Evolutionary conservation across 352 stramenopile species (phyloP), one percentile per base, ranked within the genome.

Genomic region (Pilasporangium apinafurcum): DNA sequence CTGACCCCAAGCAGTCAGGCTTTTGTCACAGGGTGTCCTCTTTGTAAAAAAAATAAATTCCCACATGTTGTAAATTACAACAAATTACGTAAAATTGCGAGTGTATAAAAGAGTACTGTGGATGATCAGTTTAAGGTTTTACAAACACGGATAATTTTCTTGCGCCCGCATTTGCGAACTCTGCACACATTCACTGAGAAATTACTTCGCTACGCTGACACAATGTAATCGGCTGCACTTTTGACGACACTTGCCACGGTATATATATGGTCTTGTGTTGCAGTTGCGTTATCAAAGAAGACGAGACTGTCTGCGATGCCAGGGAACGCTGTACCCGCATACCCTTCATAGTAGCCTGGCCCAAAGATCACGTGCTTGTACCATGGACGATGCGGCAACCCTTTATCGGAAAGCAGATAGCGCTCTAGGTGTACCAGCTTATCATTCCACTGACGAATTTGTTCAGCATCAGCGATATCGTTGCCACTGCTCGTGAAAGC

Each of bases 361-460:
- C 68, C 68, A n/a, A 84, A 81, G 41, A 83, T 63, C 31, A 81
- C 68, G 44, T 81, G 67, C 37, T 74, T 74, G 59, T 67, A 83
- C 68, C 67, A 83, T 13, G 36, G 36, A 16, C 67, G 68, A 31
- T 83, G 70, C 7, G 65, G 68, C 12, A 83, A 48, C 2, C 68
- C 70, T 0, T 44, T 22, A 1, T 72, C 53, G 18, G 59, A 30
- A n/a, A 70, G 49, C 5, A 83, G 46, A 21, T 79, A 43, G n/a
- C 70, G 62, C 54, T 83, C 70, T 16, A 81, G 50, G 37, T 53
- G 57, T 37, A 74, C 59, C 21, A 83, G 62, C 36, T 79, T 74
- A 26, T 62, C 28, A 40, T 83, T 83, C 54, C 64, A 65, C 38
- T 52, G 51, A 28, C 46, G 37, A 16, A 24, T 17, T 24, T 29